Percentiles rank a stretch among this genome's conserved stretches.
Conservation (phyloP, 148 eudicot genomes). For the Vaccinium darrowii region DNA sequence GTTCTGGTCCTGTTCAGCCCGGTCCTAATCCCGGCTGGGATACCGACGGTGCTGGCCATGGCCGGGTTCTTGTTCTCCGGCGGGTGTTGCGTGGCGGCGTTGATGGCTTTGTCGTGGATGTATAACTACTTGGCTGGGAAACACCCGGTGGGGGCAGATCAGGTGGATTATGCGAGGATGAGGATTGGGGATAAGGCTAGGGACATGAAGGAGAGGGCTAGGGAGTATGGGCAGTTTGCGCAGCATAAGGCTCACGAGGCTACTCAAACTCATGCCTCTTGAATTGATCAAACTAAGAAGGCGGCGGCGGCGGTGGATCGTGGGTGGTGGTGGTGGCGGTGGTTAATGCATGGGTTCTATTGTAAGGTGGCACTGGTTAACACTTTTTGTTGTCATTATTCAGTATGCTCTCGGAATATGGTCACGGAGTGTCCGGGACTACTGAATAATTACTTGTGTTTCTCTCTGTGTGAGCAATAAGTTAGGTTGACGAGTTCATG, state of each 20-base stretch:
- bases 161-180: constrained; percentile 33
- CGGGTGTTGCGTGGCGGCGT: constrained; percentile 30
- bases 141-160: constrained; percentile 32
- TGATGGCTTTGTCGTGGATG: constrained; percentile 11
- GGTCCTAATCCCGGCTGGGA: constrained; percentile 31
- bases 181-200: constrained; percentile 27
- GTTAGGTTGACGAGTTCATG: background rate
- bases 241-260: constrained; percentile 1
- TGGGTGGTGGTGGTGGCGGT: too few relatives aligned
- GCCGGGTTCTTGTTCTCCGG: constrained; percentile 40
- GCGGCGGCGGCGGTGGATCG: too few relatives aligned
- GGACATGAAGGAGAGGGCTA: constrained; percentile 23
- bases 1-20: constrained; percentile 32
- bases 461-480: background rate
- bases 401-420: too few relatives aligned
- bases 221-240: background rate
- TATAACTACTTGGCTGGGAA: constrained; percentile 39
- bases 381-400: background rate
- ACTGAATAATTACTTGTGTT: background rate
- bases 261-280: background rate
- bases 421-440: too few relatives aligned
- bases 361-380: background rate
- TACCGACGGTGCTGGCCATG: constrained; percentile 15
- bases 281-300: background rate
- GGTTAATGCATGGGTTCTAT: background rate